A percentile compares a stretch with the other conserved stretches of the same genome.
Evolutionary conservation across 257 asterid species (phyloP).

Genomic region (Hygrophila difformis): DNA sequence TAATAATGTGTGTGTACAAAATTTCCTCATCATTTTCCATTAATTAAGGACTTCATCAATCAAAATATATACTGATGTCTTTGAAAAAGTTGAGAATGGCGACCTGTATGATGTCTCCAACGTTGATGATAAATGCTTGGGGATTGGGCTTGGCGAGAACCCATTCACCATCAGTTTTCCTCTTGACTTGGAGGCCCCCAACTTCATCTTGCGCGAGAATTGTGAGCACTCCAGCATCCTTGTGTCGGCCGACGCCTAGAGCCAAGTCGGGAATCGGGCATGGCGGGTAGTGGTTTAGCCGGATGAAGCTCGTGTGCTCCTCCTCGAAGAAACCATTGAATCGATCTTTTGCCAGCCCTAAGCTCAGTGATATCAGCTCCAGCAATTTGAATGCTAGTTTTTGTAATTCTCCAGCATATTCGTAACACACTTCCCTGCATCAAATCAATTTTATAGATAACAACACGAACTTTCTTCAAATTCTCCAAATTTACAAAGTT

Average conservation of each 20-base stretch:
- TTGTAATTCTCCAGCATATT: conserved; percentile 27
- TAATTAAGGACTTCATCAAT: too few relatives aligned
- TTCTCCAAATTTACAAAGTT: too few relatives aligned
- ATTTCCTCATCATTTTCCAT: too few relatives aligned
- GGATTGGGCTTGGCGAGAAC: conserved; percentile 42
- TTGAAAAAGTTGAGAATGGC: too few relatives aligned
- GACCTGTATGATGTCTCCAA: conserved; percentile 53
- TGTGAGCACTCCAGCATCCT: conserved; percentile 37
- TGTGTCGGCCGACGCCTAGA: conserved; percentile 50
- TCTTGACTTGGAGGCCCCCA: conserved; percentile 48
- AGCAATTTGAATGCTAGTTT: conserved; percentile 31
- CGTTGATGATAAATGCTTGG: conserved; percentile 40
- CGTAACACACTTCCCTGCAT: conserved; percentile 39
- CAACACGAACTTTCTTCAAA: too few relatives aligned
- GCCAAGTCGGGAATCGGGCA: conserved; percentile 47
- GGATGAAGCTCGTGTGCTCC: conserved; percentile 25
- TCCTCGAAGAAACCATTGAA: conserved; percentile 30
- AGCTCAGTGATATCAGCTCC: conserved; percentile 35
- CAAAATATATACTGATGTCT: too few relatives aligned
- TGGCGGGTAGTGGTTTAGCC: conserved; percentile 49
- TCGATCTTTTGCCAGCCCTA: conserved; percentile 29
- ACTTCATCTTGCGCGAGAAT: conserved; percentile 44
- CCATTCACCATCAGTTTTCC: conserved; percentile 53
- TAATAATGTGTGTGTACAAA: too few relatives aligned
- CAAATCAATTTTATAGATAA: background rate